phyloP scores from a whole-genome alignment of 129 eudicot genomes.

The Escallonia rubra region DNA sequence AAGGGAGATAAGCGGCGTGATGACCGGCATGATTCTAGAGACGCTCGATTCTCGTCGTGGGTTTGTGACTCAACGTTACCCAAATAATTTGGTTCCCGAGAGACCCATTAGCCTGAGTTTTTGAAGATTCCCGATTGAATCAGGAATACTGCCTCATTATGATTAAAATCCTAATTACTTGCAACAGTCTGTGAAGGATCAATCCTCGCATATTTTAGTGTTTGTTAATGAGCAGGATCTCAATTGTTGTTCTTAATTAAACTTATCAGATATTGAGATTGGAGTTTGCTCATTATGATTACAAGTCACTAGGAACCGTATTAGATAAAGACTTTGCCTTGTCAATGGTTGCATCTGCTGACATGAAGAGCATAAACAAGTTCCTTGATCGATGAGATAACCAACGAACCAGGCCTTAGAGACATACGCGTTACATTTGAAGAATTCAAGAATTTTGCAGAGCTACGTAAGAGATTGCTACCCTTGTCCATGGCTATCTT shows the following conservation, averaged over 20 bases:
- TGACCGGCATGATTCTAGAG: too few species aligned
- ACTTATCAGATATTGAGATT: conserved; percentile 53
- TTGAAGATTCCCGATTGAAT: too few species aligned
- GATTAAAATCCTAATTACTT: too few species aligned
- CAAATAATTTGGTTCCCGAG: too few species aligned
- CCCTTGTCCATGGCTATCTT: conserved; percentile 77
- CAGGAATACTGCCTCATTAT: too few species aligned
- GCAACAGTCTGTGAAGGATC: too few species aligned
- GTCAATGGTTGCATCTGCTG: conserved; percentile 95
- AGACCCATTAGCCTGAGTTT: too few species aligned
- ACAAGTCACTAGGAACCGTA: conserved; percentile 63
- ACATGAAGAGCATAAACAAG: conserved; percentile 68
- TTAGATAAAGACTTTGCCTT: conserved; percentile 84
- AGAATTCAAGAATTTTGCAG: conserved; percentile 69
- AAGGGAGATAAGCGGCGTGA: too few species aligned
- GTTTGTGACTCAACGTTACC: too few species aligned
- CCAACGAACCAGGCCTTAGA: conserved; percentile 43
- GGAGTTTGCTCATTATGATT: conserved; percentile 88
- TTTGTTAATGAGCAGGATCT: conserved; percentile 4
- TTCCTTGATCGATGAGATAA: conserved; percentile 65
- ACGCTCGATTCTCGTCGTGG: too few species aligned
- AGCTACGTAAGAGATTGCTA: conserved; percentile 51
- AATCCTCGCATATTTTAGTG: background rate
- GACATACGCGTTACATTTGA: conserved; percentile 55
- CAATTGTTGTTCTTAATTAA: background rate